phyloP scores from a whole-genome alignment of 2,329 filamentous ascomycete genomes.

The Fusarium xylarioides region DNA sequence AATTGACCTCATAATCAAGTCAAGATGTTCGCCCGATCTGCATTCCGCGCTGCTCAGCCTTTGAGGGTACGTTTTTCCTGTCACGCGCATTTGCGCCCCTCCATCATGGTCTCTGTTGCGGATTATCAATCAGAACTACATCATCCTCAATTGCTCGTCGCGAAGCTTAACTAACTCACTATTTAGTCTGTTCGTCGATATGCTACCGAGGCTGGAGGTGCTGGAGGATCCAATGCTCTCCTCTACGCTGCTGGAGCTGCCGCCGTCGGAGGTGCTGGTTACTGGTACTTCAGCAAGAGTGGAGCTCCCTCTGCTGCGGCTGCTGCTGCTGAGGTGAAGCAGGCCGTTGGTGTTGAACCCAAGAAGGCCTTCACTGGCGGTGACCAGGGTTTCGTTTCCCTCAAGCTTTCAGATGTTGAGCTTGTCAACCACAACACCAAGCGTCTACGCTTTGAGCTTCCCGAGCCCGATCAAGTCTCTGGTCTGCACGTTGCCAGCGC shows the following conservation, averaged over 20 bases:
- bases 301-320: slow-evolving; percentile 58
- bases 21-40: slow-evolving; percentile 74
- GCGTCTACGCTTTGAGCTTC: slow-evolving; percentile 86
- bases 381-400: slow-evolving; percentile 86
- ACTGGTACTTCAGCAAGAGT: slow-evolving; percentile 64
- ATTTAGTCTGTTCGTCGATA: slow-evolving; percentile 67
- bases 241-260: slow-evolving; percentile 70
- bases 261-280: slow-evolving; percentile 65
- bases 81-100: background rate
- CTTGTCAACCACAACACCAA: slow-evolving; percentile 94
- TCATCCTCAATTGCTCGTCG: slow-evolving; percentile 1
- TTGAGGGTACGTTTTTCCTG: slow-evolving; percentile 63
- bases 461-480: slow-evolving; percentile 83
- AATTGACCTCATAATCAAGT: slow-evolving; percentile 35
- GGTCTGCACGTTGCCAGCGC: slow-evolving; percentile 86
- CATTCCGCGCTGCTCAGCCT: slow-evolving; percentile 71
- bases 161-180: slow-evolving; percentile 42
- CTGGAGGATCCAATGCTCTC: slow-evolving; percentile 66
- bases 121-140: slow-evolving; percentile 19
- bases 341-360: slow-evolving; percentile 62
- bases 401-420: slow-evolving; percentile 82
- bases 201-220: slow-evolving; percentile 67
- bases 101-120: background rate
- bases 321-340: slow-evolving; percentile 58
- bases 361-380: slow-evolving; percentile 75